Evolutionary conservation across 257 asterid species (phyloP).

Genomic region (Parsonsia alboflavescens): DNA sequence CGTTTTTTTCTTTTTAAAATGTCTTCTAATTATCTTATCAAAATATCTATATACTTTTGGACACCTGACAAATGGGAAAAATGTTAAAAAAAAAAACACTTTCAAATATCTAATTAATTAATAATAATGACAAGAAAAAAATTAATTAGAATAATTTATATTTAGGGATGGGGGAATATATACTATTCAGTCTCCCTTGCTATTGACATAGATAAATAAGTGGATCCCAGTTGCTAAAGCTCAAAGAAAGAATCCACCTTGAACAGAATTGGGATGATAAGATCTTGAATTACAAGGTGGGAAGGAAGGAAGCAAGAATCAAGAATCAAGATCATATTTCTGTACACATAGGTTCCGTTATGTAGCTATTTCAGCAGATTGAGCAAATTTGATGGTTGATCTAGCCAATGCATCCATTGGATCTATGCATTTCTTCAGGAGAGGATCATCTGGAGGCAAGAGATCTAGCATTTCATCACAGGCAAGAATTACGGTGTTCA

Average conservation of each 20-base stretch:
- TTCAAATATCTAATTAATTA: too few species aligned
- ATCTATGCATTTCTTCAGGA: conserved; percentile 57
- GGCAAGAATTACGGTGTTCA: conserved; percentile 57
- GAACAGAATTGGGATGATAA: background rate
- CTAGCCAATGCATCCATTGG: conserved; percentile 67
- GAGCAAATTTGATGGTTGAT: conserved; percentile 41
- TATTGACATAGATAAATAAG: too few species aligned
- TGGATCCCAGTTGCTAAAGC: background rate
- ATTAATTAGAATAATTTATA: too few species aligned
- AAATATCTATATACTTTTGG: too few species aligned
- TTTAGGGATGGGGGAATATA: too few species aligned
- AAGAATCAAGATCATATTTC: background rate
- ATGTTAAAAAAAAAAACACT: too few species aligned
- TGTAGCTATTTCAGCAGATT: conserved; percentile 24
- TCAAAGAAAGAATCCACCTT: background rate
- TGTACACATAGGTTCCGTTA: background rate
- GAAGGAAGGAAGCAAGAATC: background rate
- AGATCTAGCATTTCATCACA: conserved; percentile 53
- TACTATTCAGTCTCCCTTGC: too few species aligned
- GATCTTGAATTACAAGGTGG: background rate
- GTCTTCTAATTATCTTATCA: too few species aligned
- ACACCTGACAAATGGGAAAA: too few species aligned
- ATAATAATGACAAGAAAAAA: too few species aligned
- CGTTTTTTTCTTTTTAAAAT: too few species aligned
- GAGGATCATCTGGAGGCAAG: conserved; percentile 68